phyloP scores from a whole-genome alignment of 495 filamentous ascomycete genomes.

The Penicillium goetzii region DNA sequence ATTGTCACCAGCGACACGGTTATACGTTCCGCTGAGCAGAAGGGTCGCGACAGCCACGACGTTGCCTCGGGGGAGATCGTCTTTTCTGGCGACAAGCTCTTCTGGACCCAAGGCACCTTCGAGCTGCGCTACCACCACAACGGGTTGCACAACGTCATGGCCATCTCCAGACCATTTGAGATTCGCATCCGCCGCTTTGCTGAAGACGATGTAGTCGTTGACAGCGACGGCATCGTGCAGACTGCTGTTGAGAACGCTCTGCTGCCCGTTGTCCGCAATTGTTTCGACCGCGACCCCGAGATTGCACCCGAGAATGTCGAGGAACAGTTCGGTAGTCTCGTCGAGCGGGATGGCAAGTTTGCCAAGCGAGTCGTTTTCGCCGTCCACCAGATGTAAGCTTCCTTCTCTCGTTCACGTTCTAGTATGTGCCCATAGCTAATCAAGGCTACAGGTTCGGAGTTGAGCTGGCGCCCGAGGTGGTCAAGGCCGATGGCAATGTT shows the following conservation, averaged over 20 bases:
- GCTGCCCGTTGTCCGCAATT: slow-evolving; percentile 82
- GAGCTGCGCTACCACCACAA: slow-evolving; percentile 98
- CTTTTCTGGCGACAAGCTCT: slow-evolving; percentile 91
- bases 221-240: slow-evolving; percentile 53
- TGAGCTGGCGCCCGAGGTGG: slow-evolving; percentile 91
- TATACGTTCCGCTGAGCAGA: slow-evolving; percentile 45
- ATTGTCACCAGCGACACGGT: slow-evolving; percentile 70
- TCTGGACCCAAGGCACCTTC: slow-evolving; percentile 94
- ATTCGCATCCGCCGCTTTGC: slow-evolving; percentile 80
- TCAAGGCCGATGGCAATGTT: slow-evolving; percentile 90
- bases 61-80: slow-evolving; percentile 72
- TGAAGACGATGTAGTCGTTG: slow-evolving; percentile 59
- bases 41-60: slow-evolving; percentile 50
- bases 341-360: slow-evolving; percentile 86
- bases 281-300: slow-evolving; percentile 89
- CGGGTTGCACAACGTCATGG: slow-evolving; percentile 93
- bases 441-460: slow-evolving; percentile 72
- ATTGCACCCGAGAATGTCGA: slow-evolving; percentile 81
- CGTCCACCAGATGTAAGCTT: slow-evolving; percentile 79
- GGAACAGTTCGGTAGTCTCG: slow-evolving; percentile 79
- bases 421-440: slow-evolving; percentile 15
- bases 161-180: slow-evolving; percentile 91
- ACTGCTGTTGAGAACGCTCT: slow-evolving; percentile 73
- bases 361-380: slow-evolving; percentile 90
- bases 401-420: neutral